A percentile compares a stretch with the other conserved stretches of the same genome.
These are phyloP conservation scores for Suillus weaverae DNA, from an alignment of 768 basidiomycete genomes.

Conservation along the genomic window DNA sequence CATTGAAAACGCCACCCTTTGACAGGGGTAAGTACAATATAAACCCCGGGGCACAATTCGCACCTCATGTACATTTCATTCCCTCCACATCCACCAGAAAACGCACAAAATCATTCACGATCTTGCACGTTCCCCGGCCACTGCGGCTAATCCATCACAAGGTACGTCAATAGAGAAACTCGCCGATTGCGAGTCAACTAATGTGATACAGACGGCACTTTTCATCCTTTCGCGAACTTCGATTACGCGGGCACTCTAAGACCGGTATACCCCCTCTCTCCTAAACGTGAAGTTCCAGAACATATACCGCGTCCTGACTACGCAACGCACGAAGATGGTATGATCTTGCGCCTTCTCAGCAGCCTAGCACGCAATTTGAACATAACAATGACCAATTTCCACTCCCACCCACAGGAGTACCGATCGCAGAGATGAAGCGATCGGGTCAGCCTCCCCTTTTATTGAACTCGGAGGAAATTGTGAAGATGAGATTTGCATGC, in stretches of 20 bases:
- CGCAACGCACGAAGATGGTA: slow-evolving; percentile 59
- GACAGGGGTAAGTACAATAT: slow-evolving; percentile 26
- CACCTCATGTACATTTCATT: slow-evolving; percentile 4
- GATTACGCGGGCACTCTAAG: slow-evolving; percentile 77
- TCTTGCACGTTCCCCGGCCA: slow-evolving; percentile 41
- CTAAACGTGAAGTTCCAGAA: slow-evolving; percentile 71
- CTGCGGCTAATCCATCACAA: slow-evolving; percentile 8
- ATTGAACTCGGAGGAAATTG: slow-evolving; percentile 72
- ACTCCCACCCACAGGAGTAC: slow-evolving; percentile 46
- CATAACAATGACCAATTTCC: slow-evolving; percentile 1
- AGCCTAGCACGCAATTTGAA: slow-evolving; percentile 32
- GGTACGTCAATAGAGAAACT: not conserved
- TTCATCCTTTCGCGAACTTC: slow-evolving; percentile 77
- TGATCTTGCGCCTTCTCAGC: slow-evolving; percentile 31
- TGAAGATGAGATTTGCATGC: slow-evolving; percentile 87
- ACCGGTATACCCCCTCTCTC: slow-evolving; percentile 86
- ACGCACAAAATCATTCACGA: slow-evolving; percentile 77
- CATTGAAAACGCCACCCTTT: slow-evolving; percentile 1
- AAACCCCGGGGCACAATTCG: not conserved
- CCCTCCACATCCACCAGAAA: slow-evolving; percentile 52
- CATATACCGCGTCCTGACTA: slow-evolving; percentile 91
- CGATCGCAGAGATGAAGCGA: slow-evolving; percentile 55
- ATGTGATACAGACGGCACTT: slow-evolving; percentile 61
- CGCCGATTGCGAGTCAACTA: slow-evolving; percentile 2
- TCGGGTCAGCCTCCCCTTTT: slow-evolving; percentile 64